phyloP scores from a whole-genome alignment of 169 alveolate species.

The Ichthyophthirius multifiliis region DNA sequence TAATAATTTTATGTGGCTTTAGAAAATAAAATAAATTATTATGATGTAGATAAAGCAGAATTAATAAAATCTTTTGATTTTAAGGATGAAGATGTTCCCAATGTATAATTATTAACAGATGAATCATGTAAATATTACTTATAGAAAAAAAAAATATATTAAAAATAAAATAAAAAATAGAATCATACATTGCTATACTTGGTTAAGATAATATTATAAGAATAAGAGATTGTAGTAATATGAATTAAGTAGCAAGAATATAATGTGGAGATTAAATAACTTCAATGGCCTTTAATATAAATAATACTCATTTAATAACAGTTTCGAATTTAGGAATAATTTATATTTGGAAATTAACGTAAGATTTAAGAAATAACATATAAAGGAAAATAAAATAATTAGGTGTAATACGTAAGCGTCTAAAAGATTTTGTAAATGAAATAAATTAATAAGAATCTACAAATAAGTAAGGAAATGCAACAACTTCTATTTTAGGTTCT shows the following conservation, averaged over 20 bases:
- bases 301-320: conserved; percentile 50
- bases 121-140: not conserved
- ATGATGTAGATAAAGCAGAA: not conserved
- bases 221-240: conserved; percentile 47
- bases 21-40: not conserved
- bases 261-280: conserved; percentile 42
- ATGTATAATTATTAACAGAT: not conserved
- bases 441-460: no score
- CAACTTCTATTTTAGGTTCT: not conserved
- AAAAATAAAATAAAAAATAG: not conserved
- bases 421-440: no score
- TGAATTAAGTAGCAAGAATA: conserved; percentile 34
- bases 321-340: conserved; percentile 47
- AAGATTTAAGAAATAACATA: not conserved
- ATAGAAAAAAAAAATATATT: not conserved
- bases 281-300: conserved; percentile 36
- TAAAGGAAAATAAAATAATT: not conserved
- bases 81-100: not conserved
- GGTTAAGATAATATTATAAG: not conserved
- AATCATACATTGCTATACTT: not conserved
- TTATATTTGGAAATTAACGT: conserved; percentile 42
- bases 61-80: not conserved
- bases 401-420: not conserved
- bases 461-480: not conserved
- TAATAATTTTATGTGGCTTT: not conserved